A percentile compares a stretch with the other conserved stretches of the same genome.
Conservation (phyloP, 1,284 basidiomycete genomes). For the Sporisorium graminicola region DNA sequence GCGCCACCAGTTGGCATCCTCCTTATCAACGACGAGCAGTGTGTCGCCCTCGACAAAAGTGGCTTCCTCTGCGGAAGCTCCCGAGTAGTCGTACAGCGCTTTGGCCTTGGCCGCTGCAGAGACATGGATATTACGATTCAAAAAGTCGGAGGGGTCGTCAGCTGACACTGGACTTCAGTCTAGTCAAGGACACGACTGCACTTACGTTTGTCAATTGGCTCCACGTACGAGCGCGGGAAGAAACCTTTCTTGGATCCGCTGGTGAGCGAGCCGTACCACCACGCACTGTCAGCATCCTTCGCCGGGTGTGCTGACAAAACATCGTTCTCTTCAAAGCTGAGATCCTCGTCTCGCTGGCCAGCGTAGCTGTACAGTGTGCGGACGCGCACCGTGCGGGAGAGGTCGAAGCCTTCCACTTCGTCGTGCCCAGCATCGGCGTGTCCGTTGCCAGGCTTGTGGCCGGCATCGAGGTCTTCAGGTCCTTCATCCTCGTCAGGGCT, state of each 20-base stretch:
- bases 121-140: background rate
- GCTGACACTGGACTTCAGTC: background rate
- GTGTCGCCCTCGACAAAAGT: constrained; percentile 59
- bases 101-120: constrained; percentile 51
- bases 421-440: constrained; percentile 30
- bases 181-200: background rate
- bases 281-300: constrained; percentile 71
- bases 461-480: constrained; percentile 40
- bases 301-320: constrained; percentile 73
- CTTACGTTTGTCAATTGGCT: constrained; percentile 51
- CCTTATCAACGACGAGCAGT: constrained; percentile 63
- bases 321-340: constrained; percentile 85
- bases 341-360: constrained; percentile 86
- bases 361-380: constrained; percentile 77
- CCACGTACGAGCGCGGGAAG: constrained; percentile 86
- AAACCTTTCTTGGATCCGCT: constrained; percentile 81
- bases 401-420: constrained; percentile 81
- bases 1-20: constrained; percentile 67
- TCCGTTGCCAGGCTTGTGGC: constrained; percentile 21
- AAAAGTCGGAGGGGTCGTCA: constrained; percentile 3
- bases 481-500: constrained; percentile 62
- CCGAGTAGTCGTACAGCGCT: constrained; percentile 67
- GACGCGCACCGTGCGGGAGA: constrained; percentile 75
- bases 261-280: constrained; percentile 90
- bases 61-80: constrained; percentile 63